Conservation (phyloP, 1,284 basidiomycete genomes). For the Austroboletus novae-zelandiae region DNA sequence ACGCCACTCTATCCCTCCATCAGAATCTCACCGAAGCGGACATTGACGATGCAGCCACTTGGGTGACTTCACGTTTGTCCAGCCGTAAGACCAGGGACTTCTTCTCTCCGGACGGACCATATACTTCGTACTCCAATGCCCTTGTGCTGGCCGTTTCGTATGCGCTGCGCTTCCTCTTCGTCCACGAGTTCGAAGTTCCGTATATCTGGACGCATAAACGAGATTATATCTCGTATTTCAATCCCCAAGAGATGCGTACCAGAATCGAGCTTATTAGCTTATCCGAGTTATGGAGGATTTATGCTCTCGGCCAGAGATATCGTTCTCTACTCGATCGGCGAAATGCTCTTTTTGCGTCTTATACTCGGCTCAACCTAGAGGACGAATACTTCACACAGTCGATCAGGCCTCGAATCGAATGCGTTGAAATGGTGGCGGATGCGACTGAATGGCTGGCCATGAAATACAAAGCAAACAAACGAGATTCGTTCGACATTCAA, state of each 20-base stretch:
- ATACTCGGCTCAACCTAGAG: slow-evolving; percentile 57
- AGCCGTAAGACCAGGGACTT: slow-evolving; percentile 72
- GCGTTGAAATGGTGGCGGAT: slow-evolving; percentile 89
- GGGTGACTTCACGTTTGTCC: slow-evolving; percentile 89
- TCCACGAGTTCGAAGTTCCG: slow-evolving; percentile 89
- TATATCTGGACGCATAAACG: slow-evolving; percentile 94
- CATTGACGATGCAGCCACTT: slow-evolving; percentile 80
- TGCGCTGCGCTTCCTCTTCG: slow-evolving; percentile 82
- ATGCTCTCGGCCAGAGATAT: slow-evolving; percentile 82
- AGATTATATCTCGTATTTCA: slow-evolving; percentile 84
- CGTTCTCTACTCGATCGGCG: slow-evolving; percentile 79
- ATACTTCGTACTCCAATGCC: slow-evolving; percentile 59
- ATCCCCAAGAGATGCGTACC: slow-evolving; percentile 51
- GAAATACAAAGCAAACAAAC: slow-evolving; percentile 80
- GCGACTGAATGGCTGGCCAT: slow-evolving; percentile 89
- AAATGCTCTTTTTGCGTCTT: slow-evolving; percentile 61
- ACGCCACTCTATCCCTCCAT: slow-evolving; percentile 65
- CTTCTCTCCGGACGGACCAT: slow-evolving; percentile 61
- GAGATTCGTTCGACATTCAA: slow-evolving; percentile 56
- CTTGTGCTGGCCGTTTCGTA: slow-evolving; percentile 81
- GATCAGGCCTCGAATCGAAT: slow-evolving; percentile 61
- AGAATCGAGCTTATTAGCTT: slow-evolving; percentile 71
- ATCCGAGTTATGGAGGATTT: slow-evolving; percentile 87
- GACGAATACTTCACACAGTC: slow-evolving; percentile 76
- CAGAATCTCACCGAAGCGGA: slow-evolving; percentile 68